phyloP scores from a whole-genome alignment of 2,329 filamentous ascomycete species.

The Colletotrichum sp. region DNA sequence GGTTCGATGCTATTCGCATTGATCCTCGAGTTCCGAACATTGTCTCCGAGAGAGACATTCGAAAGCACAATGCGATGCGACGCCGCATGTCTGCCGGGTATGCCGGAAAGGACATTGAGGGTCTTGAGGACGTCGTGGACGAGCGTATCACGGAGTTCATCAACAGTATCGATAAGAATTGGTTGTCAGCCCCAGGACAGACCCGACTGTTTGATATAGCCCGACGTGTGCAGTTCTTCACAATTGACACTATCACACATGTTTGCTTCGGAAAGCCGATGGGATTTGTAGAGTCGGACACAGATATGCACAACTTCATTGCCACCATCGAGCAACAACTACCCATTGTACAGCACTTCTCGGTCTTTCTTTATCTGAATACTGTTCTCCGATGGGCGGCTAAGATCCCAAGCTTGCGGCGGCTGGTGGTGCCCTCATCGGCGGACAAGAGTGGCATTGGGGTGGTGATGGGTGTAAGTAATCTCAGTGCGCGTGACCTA shows the following conservation, averaged over 20 bases:
- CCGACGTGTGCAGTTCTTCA: conserved; percentile 53
- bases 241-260: conserved; percentile 58
- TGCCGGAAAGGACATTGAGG: conserved; percentile 56
- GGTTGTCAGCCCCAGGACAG: conserved; percentile 9
- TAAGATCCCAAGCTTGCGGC: background rate
- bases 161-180: conserved; percentile 46
- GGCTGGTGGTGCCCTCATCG: background rate
- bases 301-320: conserved; percentile 53
- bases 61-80: conserved; percentile 42
- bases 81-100: conserved; percentile 59
- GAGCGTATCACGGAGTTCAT: conserved; percentile 49
- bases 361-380: conserved; percentile 46
- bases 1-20: conserved; percentile 55
- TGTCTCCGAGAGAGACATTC: conserved; percentile 54
- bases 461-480: background rate
- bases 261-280: conserved; percentile 54
- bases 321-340: conserved; percentile 45
- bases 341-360: conserved; percentile 43
- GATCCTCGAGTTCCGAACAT: conserved; percentile 59
- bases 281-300: conserved; percentile 49
- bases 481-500: background rate
- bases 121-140: conserved; percentile 54
- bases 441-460: background rate
- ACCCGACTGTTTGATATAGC: conserved; percentile 54
- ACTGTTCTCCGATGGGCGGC: conserved; percentile 42